Base-by-base conservation (phyloP, 495 filamentous ascomycete genomes). In the Pseudoneurospora amorphoporcata region DNA sequence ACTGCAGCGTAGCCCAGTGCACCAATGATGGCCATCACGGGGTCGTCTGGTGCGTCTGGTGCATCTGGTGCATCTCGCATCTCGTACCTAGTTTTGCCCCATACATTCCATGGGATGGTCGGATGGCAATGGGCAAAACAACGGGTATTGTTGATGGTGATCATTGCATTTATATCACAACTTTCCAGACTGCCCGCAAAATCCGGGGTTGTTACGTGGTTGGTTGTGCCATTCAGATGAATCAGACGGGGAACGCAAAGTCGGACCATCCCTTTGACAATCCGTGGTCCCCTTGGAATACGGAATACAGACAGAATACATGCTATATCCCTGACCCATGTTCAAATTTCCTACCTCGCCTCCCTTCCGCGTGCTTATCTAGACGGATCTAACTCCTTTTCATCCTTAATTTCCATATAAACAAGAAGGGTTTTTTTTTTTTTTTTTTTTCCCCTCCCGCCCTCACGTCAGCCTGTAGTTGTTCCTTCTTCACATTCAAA, bases 331-430 rank as follows among this genome's bases (percentile, higher is more conserved):
- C 29, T 65, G 53, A 65, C 53, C 53, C 53, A 65, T 65, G 53
- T 42, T 72, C 65, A 73, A 61, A 70, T 69, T 73, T 74, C 68
- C 73, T 74, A 68, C 43, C 71, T 68, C 73, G 65, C 68, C 71
- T 61, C 71, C 72, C 69, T 75, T 73, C 47, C 68, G 45, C 74
- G 73, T 75, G 68, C 68, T 38, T 45, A 39, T 68, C 39, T 65
- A 65, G 37, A 23, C 41, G 35, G 40, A 68, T 37, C 23, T 53
- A 53, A 68, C 47, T 39, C 47, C 53, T 14, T 39, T 65, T 65
- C 6, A 65, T 65, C 53, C 53, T 65, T 35, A 35, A 65, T 65
- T 65, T 41, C 35, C 43, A 70, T 45, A 39, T 41, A 69, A 40
- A 40, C 5, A 69, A 5, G 16, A 69, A 69, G 68, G 14, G 2